Conservation (phyloP, 2,329 filamentous ascomycete species). For the Pseudogymnoascus sp. region DNA sequence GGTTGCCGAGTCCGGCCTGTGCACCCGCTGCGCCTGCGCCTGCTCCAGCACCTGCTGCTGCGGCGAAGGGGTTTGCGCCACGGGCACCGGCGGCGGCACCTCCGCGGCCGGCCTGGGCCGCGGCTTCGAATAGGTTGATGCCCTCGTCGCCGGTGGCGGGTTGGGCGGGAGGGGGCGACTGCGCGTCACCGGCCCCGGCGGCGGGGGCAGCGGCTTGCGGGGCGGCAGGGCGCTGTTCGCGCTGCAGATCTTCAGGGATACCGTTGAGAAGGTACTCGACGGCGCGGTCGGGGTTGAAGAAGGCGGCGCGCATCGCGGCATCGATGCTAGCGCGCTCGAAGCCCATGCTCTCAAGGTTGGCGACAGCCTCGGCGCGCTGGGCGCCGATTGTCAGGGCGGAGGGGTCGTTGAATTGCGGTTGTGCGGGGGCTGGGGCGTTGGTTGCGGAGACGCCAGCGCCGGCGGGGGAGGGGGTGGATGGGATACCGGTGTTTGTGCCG, state of each 20-base stretch:
- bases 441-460: slow-evolving; percentile 40
- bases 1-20: slow-evolving; percentile 58
- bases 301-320: slow-evolving; percentile 89
- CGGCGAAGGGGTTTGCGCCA: slow-evolving; percentile 28
- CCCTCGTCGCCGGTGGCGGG: slow-evolving; percentile 55
- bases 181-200: slow-evolving; percentile 37
- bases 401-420: slow-evolving; percentile 57
- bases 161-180: slow-evolving; percentile 36
- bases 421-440: slow-evolving; percentile 46
- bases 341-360: slow-evolving; percentile 96
- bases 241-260: slow-evolving; percentile 77
- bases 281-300: slow-evolving; percentile 92
- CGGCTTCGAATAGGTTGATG: slow-evolving; percentile 88
- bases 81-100: slow-evolving; percentile 32
- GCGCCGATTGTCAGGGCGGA: slow-evolving; percentile 81
- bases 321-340: slow-evolving; percentile 86
- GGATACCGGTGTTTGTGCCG: slow-evolving; percentile 40
- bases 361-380: slow-evolving; percentile 72
- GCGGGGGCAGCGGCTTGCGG: slow-evolving; percentile 37
- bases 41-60: slow-evolving; percentile 43
- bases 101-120: slow-evolving; percentile 61
- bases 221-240: slow-evolving; percentile 53
- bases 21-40: slow-evolving; percentile 37
- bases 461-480: slow-evolving; percentile 40
- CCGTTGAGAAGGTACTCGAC: slow-evolving; percentile 97